Evolutionary conservation across 1,139 yeast species (phyloP), one percentile per base, ranked within the genome.

Genomic region (Candida buenavistaensis): DNA sequence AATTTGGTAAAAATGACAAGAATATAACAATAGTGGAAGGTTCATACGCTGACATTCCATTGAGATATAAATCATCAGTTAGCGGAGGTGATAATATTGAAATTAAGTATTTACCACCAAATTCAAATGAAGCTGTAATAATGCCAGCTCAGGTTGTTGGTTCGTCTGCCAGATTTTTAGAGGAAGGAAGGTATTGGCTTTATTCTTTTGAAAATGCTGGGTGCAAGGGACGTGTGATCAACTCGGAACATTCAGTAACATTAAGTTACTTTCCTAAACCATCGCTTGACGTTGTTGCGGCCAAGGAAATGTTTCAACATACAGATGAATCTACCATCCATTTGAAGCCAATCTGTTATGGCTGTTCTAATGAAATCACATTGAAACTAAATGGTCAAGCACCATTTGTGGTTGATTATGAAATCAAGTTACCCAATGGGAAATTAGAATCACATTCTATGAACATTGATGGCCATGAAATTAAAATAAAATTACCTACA

Each of bases 361-460:
- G 55, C 17, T 51, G 64, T 30, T 38, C 41, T 1, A 56, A 58
- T 30, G 51, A 51, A 17, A 50, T 61, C 7, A 48, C 48, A 2
- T 40, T 70, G 26, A 36, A 47, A 3, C 48, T 70, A 24, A 50
- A 62, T 29, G 96, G 96, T 1, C 62, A 75, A 4, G 71, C 84
- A 0, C 97, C 97, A 20, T 89, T 88, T 48, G 61, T 76, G 7
- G 64, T 90, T 25, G 79, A 78, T 35, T 90, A 89, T 52, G 79
- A 80, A 24, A 64, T 87, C 17, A 64, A 62, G 23, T 66, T 75
- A 29, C 94, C 96, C 3, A 65, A 60, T 48, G 88, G 86, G 0
- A 54, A 52, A 22, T 33, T 54, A 2, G 78, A 68, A 32, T 23
- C 51, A 2, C 52, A 67, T 30, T 48, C 64, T 3, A 57, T 69